Evolutionary conservation across 208 protist species (phyloP).

Genomic region (Porcisia deanei): DNA sequence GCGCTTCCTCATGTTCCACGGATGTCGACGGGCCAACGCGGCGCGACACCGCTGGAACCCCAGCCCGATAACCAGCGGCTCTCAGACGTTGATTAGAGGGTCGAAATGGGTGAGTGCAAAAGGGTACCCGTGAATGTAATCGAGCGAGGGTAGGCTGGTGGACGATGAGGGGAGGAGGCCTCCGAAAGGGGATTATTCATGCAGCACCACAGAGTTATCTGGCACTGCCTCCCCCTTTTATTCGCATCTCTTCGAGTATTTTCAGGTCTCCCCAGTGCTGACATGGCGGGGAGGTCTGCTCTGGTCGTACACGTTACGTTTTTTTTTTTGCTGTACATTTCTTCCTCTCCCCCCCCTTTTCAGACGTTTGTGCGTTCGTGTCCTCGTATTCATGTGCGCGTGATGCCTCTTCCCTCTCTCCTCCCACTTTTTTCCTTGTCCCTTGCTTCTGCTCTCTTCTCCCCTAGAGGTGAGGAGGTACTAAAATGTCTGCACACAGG

Average conservation of each 20-base stretch:
- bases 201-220: background rate
- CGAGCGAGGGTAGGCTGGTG: background rate
- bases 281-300: too few relatives aligned
- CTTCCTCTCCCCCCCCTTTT: background rate
- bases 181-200: too few relatives aligned
- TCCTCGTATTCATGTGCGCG: background rate
- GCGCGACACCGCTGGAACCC: slow-evolving; percentile 12
- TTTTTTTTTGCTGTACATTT: too few relatives aligned
- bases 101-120: background rate
- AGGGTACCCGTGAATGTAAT: background rate
- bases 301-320: too few relatives aligned
- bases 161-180: too few relatives aligned
- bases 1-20: background rate
- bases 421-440: background rate
- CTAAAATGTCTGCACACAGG: too few relatives aligned
- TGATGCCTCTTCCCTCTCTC: background rate
- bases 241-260: too few relatives aligned
- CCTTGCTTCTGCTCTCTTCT: background rate
- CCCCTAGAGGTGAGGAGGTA: too few relatives aligned
- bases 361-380: background rate
- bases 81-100: slow-evolving; percentile 41
- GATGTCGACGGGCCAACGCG: background rate
- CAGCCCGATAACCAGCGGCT: slow-evolving; percentile 34
- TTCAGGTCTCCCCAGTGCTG: too few relatives aligned
- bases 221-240: too few relatives aligned